A percentile compares a stretch with the other conserved stretches of the same genome.
Conservation (phyloP, 2,329 filamentous ascomycete species). For the Clathrospora elynae region DNA sequence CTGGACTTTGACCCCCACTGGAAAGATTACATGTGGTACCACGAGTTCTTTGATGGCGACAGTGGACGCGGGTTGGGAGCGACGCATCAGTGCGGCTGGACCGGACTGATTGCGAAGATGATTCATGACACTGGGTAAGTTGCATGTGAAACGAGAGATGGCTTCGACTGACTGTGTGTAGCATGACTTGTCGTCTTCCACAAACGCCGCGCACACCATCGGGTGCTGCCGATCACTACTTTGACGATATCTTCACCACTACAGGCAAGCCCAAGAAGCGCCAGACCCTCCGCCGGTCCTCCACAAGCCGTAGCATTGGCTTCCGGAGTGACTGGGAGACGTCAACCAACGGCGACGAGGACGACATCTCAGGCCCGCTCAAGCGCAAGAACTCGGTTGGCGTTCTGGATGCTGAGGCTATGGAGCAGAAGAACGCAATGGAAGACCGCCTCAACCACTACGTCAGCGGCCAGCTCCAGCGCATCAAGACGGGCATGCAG, state of each 20-base stretch:
- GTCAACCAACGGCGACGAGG: conserved; percentile 45
- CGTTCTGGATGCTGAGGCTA: conserved; percentile 59
- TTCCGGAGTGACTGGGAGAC: conserved; percentile 75
- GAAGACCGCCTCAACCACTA: conserved; percentile 76
- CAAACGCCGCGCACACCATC: conserved; percentile 90
- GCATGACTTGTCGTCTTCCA: conserved; percentile 55
- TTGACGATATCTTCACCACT: conserved; percentile 83
- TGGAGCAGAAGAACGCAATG: conserved; percentile 44
- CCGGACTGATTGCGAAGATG: conserved; percentile 91
- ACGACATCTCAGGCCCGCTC: conserved; percentile 36
- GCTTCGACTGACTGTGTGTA: conserved; percentile 51
- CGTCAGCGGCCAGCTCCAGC: conserved; percentile 77
- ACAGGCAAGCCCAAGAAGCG: conserved; percentile 49
- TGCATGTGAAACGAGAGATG: not conserved
- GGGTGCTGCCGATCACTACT: conserved; percentile 86
- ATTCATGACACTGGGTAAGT: conserved; percentile 95
- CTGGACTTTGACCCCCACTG: conserved; percentile 92
- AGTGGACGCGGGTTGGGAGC: conserved; percentile 86
- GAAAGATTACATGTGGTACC: conserved; percentile 94
- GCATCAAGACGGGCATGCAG: conserved; percentile 66
- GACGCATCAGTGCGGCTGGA: conserved; percentile 96
- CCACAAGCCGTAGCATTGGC: conserved; percentile 81
- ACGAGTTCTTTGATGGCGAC: conserved; percentile 97
- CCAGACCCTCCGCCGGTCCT: conserved; percentile 72
- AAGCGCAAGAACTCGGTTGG: conserved; percentile 56